Evolutionary conservation across 176 grass and related monocot species (phyloP), one percentile per base, ranked within the genome.

Genomic region (Stipa capillata): DNA sequence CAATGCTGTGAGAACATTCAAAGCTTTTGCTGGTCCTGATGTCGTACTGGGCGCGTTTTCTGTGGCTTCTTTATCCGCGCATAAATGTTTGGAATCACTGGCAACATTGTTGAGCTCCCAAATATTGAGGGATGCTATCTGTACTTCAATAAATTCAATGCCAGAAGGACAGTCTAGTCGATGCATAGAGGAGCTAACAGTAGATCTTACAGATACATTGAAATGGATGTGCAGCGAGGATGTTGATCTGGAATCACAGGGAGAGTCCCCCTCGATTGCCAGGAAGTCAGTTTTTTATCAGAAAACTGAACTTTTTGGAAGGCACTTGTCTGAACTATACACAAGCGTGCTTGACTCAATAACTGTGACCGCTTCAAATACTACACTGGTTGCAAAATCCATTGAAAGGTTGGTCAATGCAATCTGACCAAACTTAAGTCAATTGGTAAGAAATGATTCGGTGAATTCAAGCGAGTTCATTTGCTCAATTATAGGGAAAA

Each of bases 241-340:
- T 81, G 79, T 34, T n/a, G 58, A 79, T 84, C 69, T 79, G 56
- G 50, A 54, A 65, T 55, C 48, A 47, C 69, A 58, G 33, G 66
- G 49, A 65, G 82, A 51, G 18, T 78, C 39, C 51, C 73, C 18
- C 27, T 84, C 54, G 15, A 39, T 65, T 65, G n/a, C 37, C 72
- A 70, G 54, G 34, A 69, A 81, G 20, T 86, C 80, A 27, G 61
- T 83, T 84, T 79, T 89, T 41, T 49, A 72, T 86, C 62, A 93
- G 39, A 85, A 86, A 70, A 76, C 77, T 0, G 81, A 99, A 81
- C 53, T 94, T 86, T 34, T 99, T 54, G 96, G 92, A 79, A 83
- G 78, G 49, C 83, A 94, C 85, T 87, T 99, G 34, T 93, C 85
- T 58, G 92, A 89, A 76, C 14, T 99, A 86, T 94, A 99, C 45